Evolutionary conservation across 208 protist species (phyloP).

Genomic region (Leishmania arabica): DNA sequence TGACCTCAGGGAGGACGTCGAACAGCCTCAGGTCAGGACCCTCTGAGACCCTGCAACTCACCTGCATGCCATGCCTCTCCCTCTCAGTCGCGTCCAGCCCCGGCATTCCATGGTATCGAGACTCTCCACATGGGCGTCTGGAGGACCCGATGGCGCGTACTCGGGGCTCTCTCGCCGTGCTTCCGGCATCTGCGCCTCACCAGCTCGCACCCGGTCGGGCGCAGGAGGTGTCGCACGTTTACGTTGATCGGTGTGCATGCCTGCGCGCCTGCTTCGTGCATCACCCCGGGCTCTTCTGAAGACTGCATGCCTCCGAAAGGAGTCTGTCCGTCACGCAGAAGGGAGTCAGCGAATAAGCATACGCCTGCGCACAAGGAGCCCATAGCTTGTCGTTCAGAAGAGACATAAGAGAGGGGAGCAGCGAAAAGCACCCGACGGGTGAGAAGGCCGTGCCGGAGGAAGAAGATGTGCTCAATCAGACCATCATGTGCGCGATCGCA

Average conservation of each 20-base stretch:
- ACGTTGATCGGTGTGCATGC: not conserved
- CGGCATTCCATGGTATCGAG: not conserved
- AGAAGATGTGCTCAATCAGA: not conserved
- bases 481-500: not conserved
- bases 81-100: not conserved
- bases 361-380: not conserved
- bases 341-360: not conserved
- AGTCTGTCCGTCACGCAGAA: not conserved
- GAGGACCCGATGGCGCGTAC: not conserved
- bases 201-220: not conserved
- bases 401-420: not conserved
- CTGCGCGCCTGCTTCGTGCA: not conserved
- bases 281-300: not conserved
- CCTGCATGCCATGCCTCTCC: not conserved
- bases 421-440: not conserved
- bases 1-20: not conserved
- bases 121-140: not conserved
- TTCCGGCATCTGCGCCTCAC: not conserved
- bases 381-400: not conserved
- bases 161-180: not conserved
- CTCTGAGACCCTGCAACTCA: not conserved
- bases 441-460: not conserved
- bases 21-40: not conserved
- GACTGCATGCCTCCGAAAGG: not conserved
- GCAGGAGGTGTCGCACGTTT: not conserved